These are phyloP conservation scores for Macadamia tetraphylla DNA, from an alignment of 164 flowering plant species.

Conservation along the genomic window DNA sequence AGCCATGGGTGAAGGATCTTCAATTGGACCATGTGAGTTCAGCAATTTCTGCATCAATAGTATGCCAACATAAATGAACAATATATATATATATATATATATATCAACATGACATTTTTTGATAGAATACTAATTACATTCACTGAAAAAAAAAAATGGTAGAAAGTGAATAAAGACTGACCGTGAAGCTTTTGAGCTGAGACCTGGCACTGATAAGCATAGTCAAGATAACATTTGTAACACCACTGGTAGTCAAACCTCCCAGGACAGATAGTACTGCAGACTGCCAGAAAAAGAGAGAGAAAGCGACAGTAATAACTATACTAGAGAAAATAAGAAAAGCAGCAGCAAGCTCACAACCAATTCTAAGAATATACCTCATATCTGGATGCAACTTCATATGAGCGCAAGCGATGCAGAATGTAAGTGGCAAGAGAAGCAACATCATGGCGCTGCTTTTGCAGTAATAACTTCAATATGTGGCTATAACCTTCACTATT, in stretches of 20 bases:
- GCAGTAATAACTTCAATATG: constrained; percentile 67
- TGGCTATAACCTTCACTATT: constrained; percentile 75
- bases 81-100: constrained; percentile 1
- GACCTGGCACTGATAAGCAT: constrained; percentile 46
- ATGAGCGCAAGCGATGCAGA: constrained; percentile 77
- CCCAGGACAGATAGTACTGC: constrained; percentile 59
- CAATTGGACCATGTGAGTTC: constrained; percentile 53
- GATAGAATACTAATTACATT: background rate
- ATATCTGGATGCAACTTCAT: constrained; percentile 83
- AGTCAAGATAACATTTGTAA: constrained; percentile 27
- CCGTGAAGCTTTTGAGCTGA: constrained; percentile 77
- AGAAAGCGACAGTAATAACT: constrained; percentile 7
- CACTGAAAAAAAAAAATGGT: background rate
- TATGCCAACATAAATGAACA: constrained; percentile 23
- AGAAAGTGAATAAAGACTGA: constrained; percentile 31
- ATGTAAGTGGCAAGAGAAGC: constrained; percentile 79
- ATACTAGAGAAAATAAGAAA: background rate
- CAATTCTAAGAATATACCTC: constrained; percentile 50
- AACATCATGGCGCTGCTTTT: constrained; percentile 78
- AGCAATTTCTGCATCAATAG: constrained; percentile 70
- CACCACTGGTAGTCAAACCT: constrained; percentile 29
- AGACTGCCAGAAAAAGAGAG: constrained; percentile 40
- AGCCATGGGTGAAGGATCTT: constrained; percentile 82
- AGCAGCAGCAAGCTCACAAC: background rate
- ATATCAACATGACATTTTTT: background rate